Base-by-base conservation (phyloP, 2,329 filamentous ascomycete genomes). In the Botrytis porri region DNA sequence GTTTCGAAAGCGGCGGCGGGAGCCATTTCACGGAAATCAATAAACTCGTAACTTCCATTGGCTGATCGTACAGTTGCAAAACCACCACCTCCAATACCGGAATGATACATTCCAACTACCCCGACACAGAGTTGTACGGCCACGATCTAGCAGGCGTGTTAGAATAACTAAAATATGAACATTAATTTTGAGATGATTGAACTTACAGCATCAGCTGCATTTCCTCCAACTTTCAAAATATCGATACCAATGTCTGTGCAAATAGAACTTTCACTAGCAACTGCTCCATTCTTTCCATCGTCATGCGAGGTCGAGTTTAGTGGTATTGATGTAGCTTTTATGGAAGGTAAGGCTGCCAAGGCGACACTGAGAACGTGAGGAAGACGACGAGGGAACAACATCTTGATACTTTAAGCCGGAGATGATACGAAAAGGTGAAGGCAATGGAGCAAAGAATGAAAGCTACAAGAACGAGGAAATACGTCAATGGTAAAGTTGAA, bases 181-280 rank as follows among this genome's bases (percentile, higher is more conserved):
- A 10, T 2, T 16, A 3, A 60, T 7, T 57, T 60, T 32, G 18
- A 16, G 12, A 41, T 20, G 29, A 25, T 16, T 14, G 32, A 20
- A 77, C 76, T 76, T 45, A 78, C 85, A 57, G 86, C 85, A 82
- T 88, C 87, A 29, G 86, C 87, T 57, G 87, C 86, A 81, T 87
- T 88, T 12, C 87, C 87, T 22, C 90, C 89, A 61, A 84, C 79
- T 70, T 87, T 82, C 71, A 94, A 81, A 29, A 93, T 84, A 61
- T 91, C 86, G 39, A 88, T 86, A 2, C 92, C 92, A 77, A 93
- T 90, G 45, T 85, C 80, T 75, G 90, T 93, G 80, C 92, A 95
- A 75, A 92, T 86, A 4, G 84, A 81, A 77, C 86, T 90, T 81
- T 94, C 92, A 70, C 90, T 91, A 20, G 92, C 90, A 32, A 94